These are phyloP conservation scores for Corinectria fuckeliana DNA, from an alignment of 2,329 filamentous ascomycete species.

Conservation along the genomic window DNA sequence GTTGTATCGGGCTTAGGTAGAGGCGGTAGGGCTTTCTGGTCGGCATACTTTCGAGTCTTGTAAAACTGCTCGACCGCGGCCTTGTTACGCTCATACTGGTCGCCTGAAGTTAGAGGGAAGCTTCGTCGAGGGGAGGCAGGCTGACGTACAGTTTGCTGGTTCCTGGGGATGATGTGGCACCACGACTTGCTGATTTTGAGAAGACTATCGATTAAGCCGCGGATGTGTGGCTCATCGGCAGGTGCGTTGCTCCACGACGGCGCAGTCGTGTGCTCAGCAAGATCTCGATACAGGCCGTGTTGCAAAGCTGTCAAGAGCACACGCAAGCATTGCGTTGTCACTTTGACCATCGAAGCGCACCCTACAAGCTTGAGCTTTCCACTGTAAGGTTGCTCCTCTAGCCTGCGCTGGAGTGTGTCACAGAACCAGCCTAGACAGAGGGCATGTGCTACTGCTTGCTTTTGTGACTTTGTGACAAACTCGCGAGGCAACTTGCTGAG, in stretches of 20 bases:
- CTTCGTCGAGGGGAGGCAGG: neutral
- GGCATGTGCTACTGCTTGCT: constrained; percentile 48
- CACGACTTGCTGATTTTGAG: constrained; percentile 45
- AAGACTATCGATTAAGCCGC: constrained; percentile 42
- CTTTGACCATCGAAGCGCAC: constrained; percentile 42
- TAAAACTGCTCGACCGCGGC: constrained; percentile 42
- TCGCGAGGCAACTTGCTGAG: constrained; percentile 44
- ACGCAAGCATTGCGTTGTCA: constrained; percentile 40
- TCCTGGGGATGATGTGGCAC: constrained; percentile 38
- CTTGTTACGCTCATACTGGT: constrained; percentile 40
- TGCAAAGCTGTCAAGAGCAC: constrained; percentile 46
- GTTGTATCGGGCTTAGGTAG: constrained; percentile 16
- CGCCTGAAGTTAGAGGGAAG: neutral
- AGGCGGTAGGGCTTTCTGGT: constrained; percentile 24
- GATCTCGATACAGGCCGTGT: constrained; percentile 44
- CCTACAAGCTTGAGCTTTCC: constrained; percentile 38
- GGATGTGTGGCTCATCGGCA: constrained; percentile 42
- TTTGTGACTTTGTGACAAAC: constrained; percentile 46
- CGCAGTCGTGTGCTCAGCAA: constrained; percentile 45
- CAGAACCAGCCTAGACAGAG: constrained; percentile 47
- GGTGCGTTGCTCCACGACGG: constrained; percentile 44
- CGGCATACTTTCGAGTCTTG: constrained; percentile 38
- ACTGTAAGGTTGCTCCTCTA: constrained; percentile 34
- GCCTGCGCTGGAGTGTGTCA: constrained; percentile 42
- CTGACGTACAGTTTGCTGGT: constrained; percentile 38